phyloP scores from a whole-genome alignment of 139 green algal species.

The Closterium sp. region DNA sequence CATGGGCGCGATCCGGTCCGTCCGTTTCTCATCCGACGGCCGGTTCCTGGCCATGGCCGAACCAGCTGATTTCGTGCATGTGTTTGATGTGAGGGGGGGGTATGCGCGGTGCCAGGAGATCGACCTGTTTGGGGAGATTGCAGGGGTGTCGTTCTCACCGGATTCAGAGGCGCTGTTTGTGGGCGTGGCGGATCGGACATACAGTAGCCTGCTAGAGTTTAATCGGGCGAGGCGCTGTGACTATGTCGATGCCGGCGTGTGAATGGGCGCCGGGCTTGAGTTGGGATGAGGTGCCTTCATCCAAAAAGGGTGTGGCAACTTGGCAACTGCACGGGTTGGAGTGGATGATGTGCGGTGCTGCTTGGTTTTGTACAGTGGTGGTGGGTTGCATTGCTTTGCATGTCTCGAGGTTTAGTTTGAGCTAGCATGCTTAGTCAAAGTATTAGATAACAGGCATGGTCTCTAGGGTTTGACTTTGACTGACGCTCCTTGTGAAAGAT shows the following conservation, averaged over 20 bases:
- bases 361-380: too few species aligned
- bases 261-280: neutral
- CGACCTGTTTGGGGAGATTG: slow-evolving; percentile 78
- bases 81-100: slow-evolving; percentile 71
- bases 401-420: too few species aligned
- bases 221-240: neutral
- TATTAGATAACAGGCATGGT: too few species aligned
- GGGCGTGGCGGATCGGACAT: slow-evolving; percentile 65
- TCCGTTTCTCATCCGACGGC: slow-evolving; percentile 70
- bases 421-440: too few species aligned
- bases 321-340: too few species aligned
- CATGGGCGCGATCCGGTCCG: slow-evolving; percentile 75
- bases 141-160: slow-evolving; percentile 71
- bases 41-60: slow-evolving; percentile 78
- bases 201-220: slow-evolving; percentile 62
- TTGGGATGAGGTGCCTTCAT: neutral
- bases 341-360: too few species aligned
- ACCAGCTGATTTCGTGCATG: slow-evolving; percentile 89
- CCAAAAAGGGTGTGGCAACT: too few species aligned
- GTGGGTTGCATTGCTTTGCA: too few species aligned
- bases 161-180: slow-evolving; percentile 64
- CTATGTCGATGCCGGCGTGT: neutral
- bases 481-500: too few species aligned
- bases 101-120: slow-evolving; percentile 63
- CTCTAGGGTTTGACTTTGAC: too few species aligned